These are phyloP conservation scores for Alternaria sp. DNA, from an alignment of 2,329 filamentous ascomycete genomes.

Conservation along the genomic window DNA sequence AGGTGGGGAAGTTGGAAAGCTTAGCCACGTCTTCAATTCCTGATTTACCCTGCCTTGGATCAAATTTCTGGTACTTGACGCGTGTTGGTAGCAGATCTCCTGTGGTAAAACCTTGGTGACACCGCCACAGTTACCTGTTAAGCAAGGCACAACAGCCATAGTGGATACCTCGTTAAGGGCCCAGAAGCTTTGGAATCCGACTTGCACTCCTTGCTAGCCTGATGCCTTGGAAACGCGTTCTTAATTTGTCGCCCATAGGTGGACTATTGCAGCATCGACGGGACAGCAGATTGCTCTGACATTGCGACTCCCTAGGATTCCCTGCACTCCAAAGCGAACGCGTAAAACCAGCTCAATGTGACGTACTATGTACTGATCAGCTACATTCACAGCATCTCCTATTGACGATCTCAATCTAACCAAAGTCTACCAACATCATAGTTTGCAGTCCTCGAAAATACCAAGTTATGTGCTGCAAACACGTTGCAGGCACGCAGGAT, in stretches of 20 bases:
- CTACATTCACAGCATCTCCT: background rate
- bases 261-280: slow-evolving; percentile 15
- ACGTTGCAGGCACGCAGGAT: background rate
- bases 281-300: slow-evolving; percentile 13
- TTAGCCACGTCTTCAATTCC: slow-evolving; percentile 34
- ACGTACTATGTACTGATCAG: slow-evolving; percentile 10
- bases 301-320: slow-evolving; percentile 1
- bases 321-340: background rate
- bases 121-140: slow-evolving; percentile 31
- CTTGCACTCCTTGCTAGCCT: slow-evolving; percentile 1
- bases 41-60: slow-evolving; percentile 26
- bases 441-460: background rate
- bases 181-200: slow-evolving; percentile 23
- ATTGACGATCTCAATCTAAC: slow-evolving; percentile 4
- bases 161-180: slow-evolving; percentile 21
- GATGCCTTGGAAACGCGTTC: slow-evolving; percentile 19
- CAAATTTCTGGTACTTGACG: slow-evolving; percentile 16
- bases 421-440: background rate
- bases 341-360: slow-evolving; percentile 2
- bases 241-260: slow-evolving; percentile 19
- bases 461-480: background rate
- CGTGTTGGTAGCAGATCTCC: slow-evolving; percentile 6
- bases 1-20: slow-evolving; percentile 35
- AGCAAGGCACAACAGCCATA: slow-evolving; percentile 18
- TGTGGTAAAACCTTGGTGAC: slow-evolving; percentile 9